These are phyloP conservation scores for Oryza glaberrima DNA, from an alignment of 176 grass and related monocot genomes.

Conservation along the genomic window DNA sequence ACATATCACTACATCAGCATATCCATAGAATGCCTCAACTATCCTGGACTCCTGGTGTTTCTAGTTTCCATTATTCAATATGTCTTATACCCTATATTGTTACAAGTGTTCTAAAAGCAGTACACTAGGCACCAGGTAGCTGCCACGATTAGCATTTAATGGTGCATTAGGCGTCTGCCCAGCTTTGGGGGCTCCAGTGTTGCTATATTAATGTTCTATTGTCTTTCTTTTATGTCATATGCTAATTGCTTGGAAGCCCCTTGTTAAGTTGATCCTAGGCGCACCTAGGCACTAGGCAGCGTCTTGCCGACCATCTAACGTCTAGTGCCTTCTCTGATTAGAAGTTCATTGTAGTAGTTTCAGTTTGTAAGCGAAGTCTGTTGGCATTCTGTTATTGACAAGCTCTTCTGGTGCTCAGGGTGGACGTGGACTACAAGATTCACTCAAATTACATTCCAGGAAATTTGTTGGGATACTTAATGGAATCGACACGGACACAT, in stretches of 20 bases:
- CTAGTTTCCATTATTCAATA: neutral
- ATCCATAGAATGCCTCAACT: neutral
- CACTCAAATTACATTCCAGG: slow-evolving; percentile 79
- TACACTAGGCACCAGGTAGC: no score
- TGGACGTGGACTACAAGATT: slow-evolving; percentile 83
- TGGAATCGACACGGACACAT: slow-evolving; percentile 91
- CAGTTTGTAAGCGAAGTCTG: slow-evolving; percentile 2
- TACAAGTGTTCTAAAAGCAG: neutral
- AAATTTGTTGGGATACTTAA: slow-evolving; percentile 98
- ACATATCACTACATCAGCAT: neutral
- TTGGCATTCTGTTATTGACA: slow-evolving; percentile 38
- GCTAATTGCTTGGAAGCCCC: no score
- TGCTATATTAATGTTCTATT: neutral
- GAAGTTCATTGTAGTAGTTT: neutral
- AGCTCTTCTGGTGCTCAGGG: slow-evolving; percentile 53
- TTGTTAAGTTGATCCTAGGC: no score
- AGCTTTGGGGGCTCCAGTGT: neutral
- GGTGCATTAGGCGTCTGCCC: neutral
- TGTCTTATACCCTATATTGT: neutral
- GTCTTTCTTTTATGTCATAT: neutral
- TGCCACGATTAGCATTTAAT: neutral
- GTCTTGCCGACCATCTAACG: no score
- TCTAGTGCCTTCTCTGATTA: neutral
- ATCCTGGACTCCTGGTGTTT: neutral
- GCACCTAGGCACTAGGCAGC: no score